Evolutionary conservation across 106 monocot genomes (phyloP), one percentile per base, ranked within the genome.

Genomic region (Apostasia shenzhenica): DNA sequence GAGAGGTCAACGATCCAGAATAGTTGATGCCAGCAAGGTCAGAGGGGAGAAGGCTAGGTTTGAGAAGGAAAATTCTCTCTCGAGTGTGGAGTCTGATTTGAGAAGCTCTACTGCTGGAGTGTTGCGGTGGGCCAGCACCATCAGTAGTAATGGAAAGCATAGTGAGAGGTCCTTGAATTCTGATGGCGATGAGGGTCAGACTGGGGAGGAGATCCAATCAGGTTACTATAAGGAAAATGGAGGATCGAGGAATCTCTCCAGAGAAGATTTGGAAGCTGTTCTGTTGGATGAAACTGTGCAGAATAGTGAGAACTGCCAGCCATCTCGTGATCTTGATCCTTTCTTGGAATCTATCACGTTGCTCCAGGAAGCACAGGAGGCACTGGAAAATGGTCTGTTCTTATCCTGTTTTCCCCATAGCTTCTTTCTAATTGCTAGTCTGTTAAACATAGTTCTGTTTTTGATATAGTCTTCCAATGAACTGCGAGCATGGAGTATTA

Each of bases 361-460:
- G 61, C 86, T 93, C 4, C 79, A 84, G 54, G 81, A 60, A 50
- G 60, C 81, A 48, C 86, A 89, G 54, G 89, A 93, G 75, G 77
- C 86, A 10, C 89, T 93, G 45, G 93, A 86, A 69, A 84, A 67
- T 72, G 93, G 93, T 93, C 72, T 6, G 37, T 8, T 58, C 44
- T 48, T 42, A 5, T 57, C 3, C 14, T 54, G 53, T 5, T 54
- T 54, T 45, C 26, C 26, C 26, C 26, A 26, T 26, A 26, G 26
- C 26, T 26, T 26, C 26, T 26, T 26, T 26, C 26, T 26, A 26
- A 26, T 26, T 26, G 26, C 26, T 26, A 26, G 26, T 26, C 26
- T 26, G 26, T 26, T 26, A 26, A 26, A 26, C 26, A 26, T 26
- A 26, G 26, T 26, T 26, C 26, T 26, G 26, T 26, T 26, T 26